Evolutionary conservation across 805 yeast genomes (phyloP).

Genomic region (Pichia scutulata): DNA sequence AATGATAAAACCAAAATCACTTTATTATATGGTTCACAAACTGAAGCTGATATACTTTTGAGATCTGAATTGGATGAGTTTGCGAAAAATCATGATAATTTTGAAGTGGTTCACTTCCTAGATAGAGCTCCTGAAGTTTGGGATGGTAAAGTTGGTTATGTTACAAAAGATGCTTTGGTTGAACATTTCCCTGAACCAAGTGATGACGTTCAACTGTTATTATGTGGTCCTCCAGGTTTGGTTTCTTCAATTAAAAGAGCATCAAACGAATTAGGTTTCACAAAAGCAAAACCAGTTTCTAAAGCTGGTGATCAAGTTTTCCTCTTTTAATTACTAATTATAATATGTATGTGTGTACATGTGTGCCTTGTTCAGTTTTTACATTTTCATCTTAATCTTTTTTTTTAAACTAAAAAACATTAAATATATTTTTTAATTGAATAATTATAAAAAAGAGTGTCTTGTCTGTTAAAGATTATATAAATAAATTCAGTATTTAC

Average conservation of each 20-base stretch:
- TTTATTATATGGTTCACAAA: constrained; percentile 74
- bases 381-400: background rate
- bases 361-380: background rate
- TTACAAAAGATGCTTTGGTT: constrained; percentile 66
- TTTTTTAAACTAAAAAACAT: background rate
- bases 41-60: constrained; percentile 72
- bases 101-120: constrained; percentile 65
- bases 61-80: constrained; percentile 71
- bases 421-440: too few relatives aligned
- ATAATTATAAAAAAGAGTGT: background rate
- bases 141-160: constrained; percentile 73
- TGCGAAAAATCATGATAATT: constrained; percentile 46
- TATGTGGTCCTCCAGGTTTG: constrained; percentile 96
- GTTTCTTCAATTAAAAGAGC: constrained; percentile 75
- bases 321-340: constrained; percentile 59
- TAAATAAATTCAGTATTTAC: background rate
- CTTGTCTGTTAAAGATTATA: background rate
- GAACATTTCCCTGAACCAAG: constrained; percentile 54
- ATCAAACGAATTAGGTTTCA: constrained; percentile 64
- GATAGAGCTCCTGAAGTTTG: constrained; percentile 68
- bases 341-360: background rate
- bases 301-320: constrained; percentile 88
- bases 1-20: constrained; percentile 68
- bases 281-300: constrained; percentile 81
- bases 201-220: constrained; percentile 57